phyloP scores from a whole-genome alignment of 768 basidiomycete species.

The Russula olivacea region DNA sequence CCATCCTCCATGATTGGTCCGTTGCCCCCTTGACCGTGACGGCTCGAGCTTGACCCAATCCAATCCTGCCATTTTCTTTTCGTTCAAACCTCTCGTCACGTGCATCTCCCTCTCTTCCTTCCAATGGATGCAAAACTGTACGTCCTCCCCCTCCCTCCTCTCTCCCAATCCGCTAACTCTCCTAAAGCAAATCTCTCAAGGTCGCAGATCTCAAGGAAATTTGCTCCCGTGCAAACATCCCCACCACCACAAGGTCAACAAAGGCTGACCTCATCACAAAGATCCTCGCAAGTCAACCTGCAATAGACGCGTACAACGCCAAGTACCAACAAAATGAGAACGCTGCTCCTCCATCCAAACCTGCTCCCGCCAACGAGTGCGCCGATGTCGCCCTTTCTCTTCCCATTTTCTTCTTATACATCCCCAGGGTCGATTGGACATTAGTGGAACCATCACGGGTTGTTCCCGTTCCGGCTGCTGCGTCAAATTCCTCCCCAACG shows the following conservation, averaged over 20 bases:
- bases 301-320: conserved; percentile 45
- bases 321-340: conserved; percentile 22
- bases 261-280: conserved; percentile 63
- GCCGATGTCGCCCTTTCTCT: conserved; percentile 11
- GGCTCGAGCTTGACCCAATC: not conserved
- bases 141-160: conserved; percentile 22
- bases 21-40: not conserved
- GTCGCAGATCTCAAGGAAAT: conserved; percentile 65
- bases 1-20: conserved; percentile 37
- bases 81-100: not conserved
- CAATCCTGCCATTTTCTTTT: not conserved
- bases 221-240: conserved; percentile 45
- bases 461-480: not conserved
- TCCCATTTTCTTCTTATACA: conserved; percentile 1
- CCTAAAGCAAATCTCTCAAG: conserved; percentile 55
- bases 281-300: conserved; percentile 48
- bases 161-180: conserved; percentile 8
- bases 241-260: conserved; percentile 50
- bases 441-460: not conserved
- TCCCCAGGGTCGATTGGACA: conserved; percentile 12
- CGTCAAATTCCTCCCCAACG: conserved; percentile 2
- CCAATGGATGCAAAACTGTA: conserved; percentile 40
- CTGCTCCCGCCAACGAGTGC: conserved; percentile 33
- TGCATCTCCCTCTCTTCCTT: not conserved
- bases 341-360: conserved; percentile 13